These are phyloP conservation scores for Moricandia moricandioides DNA, from an alignment of 345 rosid genomes.

Conservation along the genomic window DNA sequence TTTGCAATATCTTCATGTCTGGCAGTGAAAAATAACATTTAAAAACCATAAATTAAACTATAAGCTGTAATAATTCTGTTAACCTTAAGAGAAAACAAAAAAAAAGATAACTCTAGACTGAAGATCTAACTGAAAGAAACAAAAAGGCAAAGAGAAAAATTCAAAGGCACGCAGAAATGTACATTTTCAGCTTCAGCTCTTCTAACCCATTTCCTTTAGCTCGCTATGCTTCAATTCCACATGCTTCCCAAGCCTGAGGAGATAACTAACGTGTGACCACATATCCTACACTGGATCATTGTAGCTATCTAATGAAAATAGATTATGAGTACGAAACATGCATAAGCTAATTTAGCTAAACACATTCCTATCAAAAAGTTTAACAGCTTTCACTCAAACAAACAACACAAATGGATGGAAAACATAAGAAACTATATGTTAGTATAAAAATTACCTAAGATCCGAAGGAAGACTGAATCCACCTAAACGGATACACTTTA, in stretches of 20 bases:
- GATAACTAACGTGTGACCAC: slow-evolving; percentile 2
- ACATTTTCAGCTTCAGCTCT: slow-evolving; percentile 32
- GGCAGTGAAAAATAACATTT: background rate
- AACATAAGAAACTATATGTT: background rate
- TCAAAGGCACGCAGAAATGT: background rate
- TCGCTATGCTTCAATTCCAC: slow-evolving; percentile 62
- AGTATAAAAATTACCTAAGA: slow-evolving; percentile 60
- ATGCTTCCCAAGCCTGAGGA: slow-evolving; percentile 71
- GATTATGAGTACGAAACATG: background rate
- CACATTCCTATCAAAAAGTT: background rate
- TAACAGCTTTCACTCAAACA: background rate
- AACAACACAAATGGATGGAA: background rate
- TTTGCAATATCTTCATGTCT: background rate
- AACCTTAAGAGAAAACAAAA: background rate
- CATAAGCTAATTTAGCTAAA: background rate
- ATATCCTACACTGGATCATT: background rate
- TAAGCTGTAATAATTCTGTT: background rate
- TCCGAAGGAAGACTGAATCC: slow-evolving; percentile 87
- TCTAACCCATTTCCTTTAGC: slow-evolving; percentile 77
- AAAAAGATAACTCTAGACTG: background rate
- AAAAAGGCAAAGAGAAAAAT: background rate
- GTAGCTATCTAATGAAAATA: background rate
- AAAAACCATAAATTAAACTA: background rate
- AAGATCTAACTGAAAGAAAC: too few relatives aligned
- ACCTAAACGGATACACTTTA: slow-evolving; percentile 79